These are phyloP conservation scores for Tephrocybe rancida DNA, from an alignment of 768 basidiomycete genomes.

Conservation along the genomic window DNA sequence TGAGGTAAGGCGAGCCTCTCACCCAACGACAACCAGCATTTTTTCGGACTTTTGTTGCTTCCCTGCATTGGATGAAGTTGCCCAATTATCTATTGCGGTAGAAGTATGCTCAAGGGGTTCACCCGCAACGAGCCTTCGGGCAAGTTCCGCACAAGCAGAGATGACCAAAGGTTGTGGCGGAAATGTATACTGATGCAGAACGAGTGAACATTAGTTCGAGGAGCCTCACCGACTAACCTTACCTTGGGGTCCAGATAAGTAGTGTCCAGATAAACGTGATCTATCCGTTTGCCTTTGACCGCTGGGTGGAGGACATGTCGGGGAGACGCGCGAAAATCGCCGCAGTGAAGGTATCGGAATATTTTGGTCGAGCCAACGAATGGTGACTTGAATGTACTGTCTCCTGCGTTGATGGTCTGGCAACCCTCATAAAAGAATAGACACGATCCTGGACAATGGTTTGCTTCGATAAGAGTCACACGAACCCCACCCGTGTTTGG, in stretches of 20 bases:
- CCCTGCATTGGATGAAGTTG: slow-evolving; percentile 34
- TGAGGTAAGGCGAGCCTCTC: slow-evolving; percentile 14
- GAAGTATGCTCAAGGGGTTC: slow-evolving; percentile 28
- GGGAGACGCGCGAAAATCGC: slow-evolving; percentile 91
- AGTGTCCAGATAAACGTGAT: slow-evolving; percentile 92
- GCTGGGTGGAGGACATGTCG: slow-evolving; percentile 84
- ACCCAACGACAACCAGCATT: slow-evolving; percentile 76
- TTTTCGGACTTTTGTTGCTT: slow-evolving; percentile 39
- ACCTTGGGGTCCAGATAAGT: slow-evolving; percentile 92
- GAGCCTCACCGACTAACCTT: slow-evolving; percentile 2
- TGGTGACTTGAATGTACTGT: slow-evolving; percentile 72
- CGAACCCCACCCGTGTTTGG: slow-evolving; percentile 84
- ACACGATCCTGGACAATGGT: slow-evolving; percentile 96
- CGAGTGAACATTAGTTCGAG: background rate
- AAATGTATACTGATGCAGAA: slow-evolving; percentile 75
- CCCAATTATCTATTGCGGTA: slow-evolving; percentile 55
- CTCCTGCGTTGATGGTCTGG: slow-evolving; percentile 89
- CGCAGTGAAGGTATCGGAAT: slow-evolving; percentile 95
- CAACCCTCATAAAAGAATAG: slow-evolving; percentile 92
- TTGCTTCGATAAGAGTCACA: slow-evolving; percentile 96
- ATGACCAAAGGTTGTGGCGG: slow-evolving; percentile 96
- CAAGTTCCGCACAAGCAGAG: slow-evolving; percentile 87
- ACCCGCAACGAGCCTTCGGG: slow-evolving; percentile 55
- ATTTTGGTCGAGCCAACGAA: slow-evolving; percentile 67
- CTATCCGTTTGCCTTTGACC: slow-evolving; percentile 78